Evolutionary conservation across 2,329 filamentous ascomycete species (phyloP), one percentile per base, ranked within the genome.

Genomic region (Lizonia empirigonia): DNA sequence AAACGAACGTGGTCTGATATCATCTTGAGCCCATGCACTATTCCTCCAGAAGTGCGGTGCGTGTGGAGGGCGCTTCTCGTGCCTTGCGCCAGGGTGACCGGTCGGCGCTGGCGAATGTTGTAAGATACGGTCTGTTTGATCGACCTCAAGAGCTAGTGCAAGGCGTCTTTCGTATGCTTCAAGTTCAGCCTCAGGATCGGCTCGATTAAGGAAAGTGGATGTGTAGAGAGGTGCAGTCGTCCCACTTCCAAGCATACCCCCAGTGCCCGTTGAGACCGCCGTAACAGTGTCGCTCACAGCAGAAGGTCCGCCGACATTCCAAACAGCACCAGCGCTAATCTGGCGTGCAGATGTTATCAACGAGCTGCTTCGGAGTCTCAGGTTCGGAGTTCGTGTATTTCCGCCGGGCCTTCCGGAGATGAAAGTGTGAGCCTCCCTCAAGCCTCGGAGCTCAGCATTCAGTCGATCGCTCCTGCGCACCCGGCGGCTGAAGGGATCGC

Each of bases 111-210:
- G 48, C 26, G 68, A 62, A 38, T 69, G 59, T 29, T 67, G 80
- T 23, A 96, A 78, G 12, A 96, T 77, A 55, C 84, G 84, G 20
- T 82, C 79, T 23, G 83, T 78, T 36, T 84, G 85, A 67, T 96
- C 86, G 53, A 97, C 81, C n/a, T 89, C 83, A 42, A 97, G 79
- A 2, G 94, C 94, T 13, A 87, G 77, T 7, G 92, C 91, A 47
- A 99, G 75, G 22, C 91, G 85, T 32, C 83, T 82, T 63, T 89
- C 84, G 66, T 96, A 89, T 44, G 83, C 85, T 49, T 87, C 83
- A 10, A 81, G 75, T 32, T 90, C 84, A 29, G 89, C 84, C 29
- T 83, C 80, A 1, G 77, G 73, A 27, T 78, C 77, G 18, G 70
- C 67, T 44, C 73, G 75, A 30, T 78, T 75, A 26, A 83, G 68